Evolutionary conservation across 2,329 filamentous ascomycete species (phyloP).

Genomic region (Capronia coronata): DNA sequence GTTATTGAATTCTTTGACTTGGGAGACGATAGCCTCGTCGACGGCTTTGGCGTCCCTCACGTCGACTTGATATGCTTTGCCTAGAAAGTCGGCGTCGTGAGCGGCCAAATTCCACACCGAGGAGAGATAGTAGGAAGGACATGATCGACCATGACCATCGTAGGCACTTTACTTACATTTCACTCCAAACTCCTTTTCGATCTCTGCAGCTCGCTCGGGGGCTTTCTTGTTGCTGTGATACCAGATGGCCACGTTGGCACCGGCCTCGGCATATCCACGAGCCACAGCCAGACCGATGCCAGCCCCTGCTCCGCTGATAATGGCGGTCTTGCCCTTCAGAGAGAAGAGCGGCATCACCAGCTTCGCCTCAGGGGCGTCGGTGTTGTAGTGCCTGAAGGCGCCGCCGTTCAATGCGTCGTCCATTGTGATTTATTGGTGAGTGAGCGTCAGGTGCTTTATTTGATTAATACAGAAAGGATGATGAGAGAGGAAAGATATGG

Average conservation of each 20-base stretch:
- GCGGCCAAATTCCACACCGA: constrained; percentile 26
- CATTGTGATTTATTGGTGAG: constrained; percentile 24
- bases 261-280: constrained; percentile 60
- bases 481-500: too few relatives aligned
- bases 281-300: constrained; percentile 62
- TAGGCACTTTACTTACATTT: constrained; percentile 38
- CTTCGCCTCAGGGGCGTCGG: constrained; percentile 41
- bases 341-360: constrained; percentile 61
- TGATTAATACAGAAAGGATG: not conserved
- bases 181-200: constrained; percentile 60
- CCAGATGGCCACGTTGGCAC: constrained; percentile 66
- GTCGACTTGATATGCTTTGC: constrained; percentile 47
- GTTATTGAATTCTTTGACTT: constrained; percentile 60
- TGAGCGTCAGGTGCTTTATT: too few relatives aligned
- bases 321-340: constrained; percentile 62
- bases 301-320: constrained; percentile 63
- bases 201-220: constrained; percentile 54
- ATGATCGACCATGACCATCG: too few relatives aligned
- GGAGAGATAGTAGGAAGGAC: not conserved
- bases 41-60: constrained; percentile 40
- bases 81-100: not conserved
- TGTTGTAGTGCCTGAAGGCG: constrained; percentile 54
- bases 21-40: constrained; percentile 38
- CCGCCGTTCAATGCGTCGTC: constrained; percentile 37
- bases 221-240: constrained; percentile 61